These are phyloP conservation scores for Lichtheimia ramosa DNA, from an alignment of 371 early-diverging fungal species.

Conservation along the genomic window DNA sequence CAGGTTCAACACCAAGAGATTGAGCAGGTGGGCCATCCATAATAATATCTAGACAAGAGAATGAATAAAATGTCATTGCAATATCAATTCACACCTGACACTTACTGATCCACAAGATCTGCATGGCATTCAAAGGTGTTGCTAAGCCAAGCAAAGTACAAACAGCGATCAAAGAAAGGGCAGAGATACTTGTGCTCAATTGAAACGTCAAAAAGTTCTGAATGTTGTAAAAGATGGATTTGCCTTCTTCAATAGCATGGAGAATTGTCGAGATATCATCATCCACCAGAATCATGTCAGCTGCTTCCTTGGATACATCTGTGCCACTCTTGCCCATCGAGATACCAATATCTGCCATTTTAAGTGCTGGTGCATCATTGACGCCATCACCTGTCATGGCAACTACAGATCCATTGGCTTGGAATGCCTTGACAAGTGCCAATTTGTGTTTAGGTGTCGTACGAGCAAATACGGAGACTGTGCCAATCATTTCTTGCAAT, in stretches of 20 bases:
- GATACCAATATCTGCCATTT: slow-evolving; percentile 89
- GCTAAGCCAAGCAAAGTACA: slow-evolving; percentile 83
- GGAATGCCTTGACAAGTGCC: slow-evolving; percentile 79
- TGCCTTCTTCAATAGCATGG: slow-evolving; percentile 90
- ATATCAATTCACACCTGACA: slow-evolving; percentile 7
- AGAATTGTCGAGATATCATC: slow-evolving; percentile 86
- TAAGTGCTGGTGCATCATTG: slow-evolving; percentile 93
- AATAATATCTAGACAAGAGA: slow-evolving; percentile 67
- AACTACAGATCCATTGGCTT: slow-evolving; percentile 72
- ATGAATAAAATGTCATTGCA: not conserved
- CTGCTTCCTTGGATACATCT: slow-evolving; percentile 89
- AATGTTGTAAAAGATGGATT: slow-evolving; percentile 91
- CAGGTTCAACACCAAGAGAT: slow-evolving; percentile 85
- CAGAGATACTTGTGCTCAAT: slow-evolving; percentile 82
- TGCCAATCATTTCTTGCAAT: slow-evolving; percentile 56
- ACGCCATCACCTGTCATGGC: slow-evolving; percentile 98
- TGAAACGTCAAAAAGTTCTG: slow-evolving; percentile 91
- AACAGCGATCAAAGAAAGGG: slow-evolving; percentile 83
- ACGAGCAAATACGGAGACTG: slow-evolving; percentile 82
- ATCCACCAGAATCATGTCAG: slow-evolving; percentile 90
- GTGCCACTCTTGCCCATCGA: slow-evolving; percentile 91
- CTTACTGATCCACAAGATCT: slow-evolving; percentile 95
- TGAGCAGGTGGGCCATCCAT: slow-evolving; percentile 95
- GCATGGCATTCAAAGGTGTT: slow-evolving; percentile 97
- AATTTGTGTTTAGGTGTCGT: slow-evolving; percentile 92